Conservation (phyloP, 192 early-diverging fungal genomes). For the Gryganskiella cystojenkinii region DNA sequence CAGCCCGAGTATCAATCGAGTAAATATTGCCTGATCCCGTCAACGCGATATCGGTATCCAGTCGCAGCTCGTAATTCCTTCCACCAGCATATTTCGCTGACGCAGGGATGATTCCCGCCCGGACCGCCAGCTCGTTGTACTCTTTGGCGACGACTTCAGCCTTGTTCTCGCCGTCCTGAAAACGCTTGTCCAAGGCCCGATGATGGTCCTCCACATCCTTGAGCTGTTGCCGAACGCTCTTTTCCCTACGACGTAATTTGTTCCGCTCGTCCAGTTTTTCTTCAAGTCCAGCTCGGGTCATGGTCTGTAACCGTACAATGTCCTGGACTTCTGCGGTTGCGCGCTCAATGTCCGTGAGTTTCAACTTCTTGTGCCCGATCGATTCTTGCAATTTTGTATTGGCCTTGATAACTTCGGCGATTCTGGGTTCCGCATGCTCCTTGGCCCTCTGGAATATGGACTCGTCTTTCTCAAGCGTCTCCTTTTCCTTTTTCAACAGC, state of each 20-base stretch:
- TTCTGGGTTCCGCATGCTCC: slow-evolving; percentile 26
- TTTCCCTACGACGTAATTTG: slow-evolving; percentile 29
- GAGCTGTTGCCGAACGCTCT: slow-evolving; percentile 21
- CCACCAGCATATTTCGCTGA: slow-evolving; percentile 38
- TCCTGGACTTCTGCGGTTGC: slow-evolving; percentile 34
- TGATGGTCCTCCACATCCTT: slow-evolving; percentile 18
- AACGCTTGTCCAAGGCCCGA: slow-evolving; percentile 24
- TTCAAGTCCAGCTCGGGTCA: slow-evolving; percentile 32
- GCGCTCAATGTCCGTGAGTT: slow-evolving; percentile 21
- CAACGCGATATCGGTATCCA: slow-evolving; percentile 20
- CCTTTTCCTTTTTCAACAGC: slow-evolving; percentile 54
- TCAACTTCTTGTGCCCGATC: slow-evolving; percentile 1
- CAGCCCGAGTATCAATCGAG: slow-evolving; percentile 22
- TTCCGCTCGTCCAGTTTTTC: slow-evolving; percentile 37
- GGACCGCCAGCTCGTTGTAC: slow-evolving; percentile 38
- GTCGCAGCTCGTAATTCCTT: slow-evolving; percentile 32
- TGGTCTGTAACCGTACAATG: slow-evolving; percentile 33
- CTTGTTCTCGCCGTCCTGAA: slow-evolving; percentile 13
- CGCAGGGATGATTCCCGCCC: slow-evolving; percentile 30
- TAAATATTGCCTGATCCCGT: slow-evolving; percentile 18
- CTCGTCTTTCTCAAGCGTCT: slow-evolving; percentile 55
- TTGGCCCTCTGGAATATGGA: slow-evolving; percentile 59
- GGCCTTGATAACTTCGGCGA: slow-evolving; percentile 23
- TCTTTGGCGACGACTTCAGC: slow-evolving; percentile 33
- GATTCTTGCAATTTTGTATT: slow-evolving; percentile 22